Conservation (phyloP, 2,329 filamentous ascomycete species). For the Ophiostoma fasciatum region DNA sequence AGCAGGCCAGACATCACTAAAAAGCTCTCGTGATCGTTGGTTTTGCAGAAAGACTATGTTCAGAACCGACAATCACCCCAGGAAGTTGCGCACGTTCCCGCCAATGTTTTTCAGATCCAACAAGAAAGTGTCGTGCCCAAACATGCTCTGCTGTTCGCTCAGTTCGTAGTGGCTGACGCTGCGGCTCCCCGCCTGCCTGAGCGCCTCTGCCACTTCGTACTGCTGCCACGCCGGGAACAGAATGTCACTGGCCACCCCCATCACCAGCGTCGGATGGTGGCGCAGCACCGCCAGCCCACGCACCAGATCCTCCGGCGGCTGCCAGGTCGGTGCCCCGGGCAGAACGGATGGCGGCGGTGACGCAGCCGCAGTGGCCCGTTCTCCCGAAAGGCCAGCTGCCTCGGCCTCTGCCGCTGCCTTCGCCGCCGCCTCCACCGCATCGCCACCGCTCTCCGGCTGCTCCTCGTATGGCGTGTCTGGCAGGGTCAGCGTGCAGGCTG, state of each 20-base stretch:
- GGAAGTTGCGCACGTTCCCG: conserved; percentile 64
- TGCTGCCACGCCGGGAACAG: conserved; percentile 98
- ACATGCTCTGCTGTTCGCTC: conserved; percentile 84
- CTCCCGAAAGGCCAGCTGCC: too few species aligned
- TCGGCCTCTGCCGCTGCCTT: too few species aligned
- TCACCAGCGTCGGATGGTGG: conserved; percentile 68
- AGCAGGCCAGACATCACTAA: too few species aligned
- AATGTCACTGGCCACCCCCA: conserved; percentile 92
- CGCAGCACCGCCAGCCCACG: conserved; percentile 56
- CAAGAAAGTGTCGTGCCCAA: conserved; percentile 93
- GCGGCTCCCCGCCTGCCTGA: conserved; percentile 63
- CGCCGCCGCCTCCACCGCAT: conserved; percentile 11
- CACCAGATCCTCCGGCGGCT: conserved; percentile 67
- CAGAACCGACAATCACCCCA: conserved; percentile 40
- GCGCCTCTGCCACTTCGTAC: conserved; percentile 74
- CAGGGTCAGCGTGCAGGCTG: conserved; percentile 60
- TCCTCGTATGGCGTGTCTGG: conserved; percentile 79
- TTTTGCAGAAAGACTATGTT: not conserved
- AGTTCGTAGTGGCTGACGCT: conserved; percentile 79
- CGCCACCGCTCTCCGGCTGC: conserved; percentile 37
- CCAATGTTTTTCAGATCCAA: conserved; percentile 87
- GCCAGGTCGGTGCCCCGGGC: conserved; percentile 20
- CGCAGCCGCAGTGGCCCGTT: too few species aligned
- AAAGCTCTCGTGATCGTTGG: too few species aligned
- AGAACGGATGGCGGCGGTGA: conserved; percentile 2